These are phyloP conservation scores for Pholiota conissans DNA, from an alignment of 768 basidiomycete genomes.

Conservation along the genomic window DNA sequence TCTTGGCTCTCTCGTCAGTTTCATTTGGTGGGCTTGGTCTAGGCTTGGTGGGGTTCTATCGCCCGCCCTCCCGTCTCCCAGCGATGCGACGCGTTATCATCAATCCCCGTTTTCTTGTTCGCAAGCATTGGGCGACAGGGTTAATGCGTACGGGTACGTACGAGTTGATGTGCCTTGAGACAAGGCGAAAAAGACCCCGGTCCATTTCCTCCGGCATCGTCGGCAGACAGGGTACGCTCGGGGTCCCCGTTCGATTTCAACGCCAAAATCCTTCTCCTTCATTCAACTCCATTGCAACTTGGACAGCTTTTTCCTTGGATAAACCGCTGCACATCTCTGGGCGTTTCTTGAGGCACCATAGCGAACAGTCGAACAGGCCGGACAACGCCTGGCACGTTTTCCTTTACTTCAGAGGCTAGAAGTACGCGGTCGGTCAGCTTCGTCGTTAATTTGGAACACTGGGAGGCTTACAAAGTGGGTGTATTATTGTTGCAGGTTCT, in stretches of 20 bases:
- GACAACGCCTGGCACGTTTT: too few relatives aligned
- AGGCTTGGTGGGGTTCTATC: neutral
- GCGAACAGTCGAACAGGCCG: too few relatives aligned
- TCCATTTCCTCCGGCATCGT: neutral
- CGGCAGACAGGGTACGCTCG: neutral
- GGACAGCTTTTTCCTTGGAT: too few relatives aligned
- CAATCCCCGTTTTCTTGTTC: neutral
- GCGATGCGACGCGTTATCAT: neutral
- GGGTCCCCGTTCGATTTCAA: neutral
- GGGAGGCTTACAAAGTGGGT: too few relatives aligned
- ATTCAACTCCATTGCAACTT: too few relatives aligned
- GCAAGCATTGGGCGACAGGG: too few relatives aligned
- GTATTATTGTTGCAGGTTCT: too few relatives aligned
- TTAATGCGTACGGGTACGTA: neutral
- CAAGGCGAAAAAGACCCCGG: neutral
- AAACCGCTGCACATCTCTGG: too few relatives aligned
- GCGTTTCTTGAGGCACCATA: too few relatives aligned
- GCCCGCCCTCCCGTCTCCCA: neutral
- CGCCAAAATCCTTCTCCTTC: neutral
- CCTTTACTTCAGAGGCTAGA: too few relatives aligned
- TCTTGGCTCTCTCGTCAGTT: neutral
- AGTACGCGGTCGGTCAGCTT: too few relatives aligned
- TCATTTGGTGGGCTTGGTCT: neutral
- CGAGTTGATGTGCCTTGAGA: neutral
- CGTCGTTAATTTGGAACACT: too few relatives aligned